Conservation (phyloP, 1,139 yeast genomes). For the Sugiyamaella pinicola region DNA sequence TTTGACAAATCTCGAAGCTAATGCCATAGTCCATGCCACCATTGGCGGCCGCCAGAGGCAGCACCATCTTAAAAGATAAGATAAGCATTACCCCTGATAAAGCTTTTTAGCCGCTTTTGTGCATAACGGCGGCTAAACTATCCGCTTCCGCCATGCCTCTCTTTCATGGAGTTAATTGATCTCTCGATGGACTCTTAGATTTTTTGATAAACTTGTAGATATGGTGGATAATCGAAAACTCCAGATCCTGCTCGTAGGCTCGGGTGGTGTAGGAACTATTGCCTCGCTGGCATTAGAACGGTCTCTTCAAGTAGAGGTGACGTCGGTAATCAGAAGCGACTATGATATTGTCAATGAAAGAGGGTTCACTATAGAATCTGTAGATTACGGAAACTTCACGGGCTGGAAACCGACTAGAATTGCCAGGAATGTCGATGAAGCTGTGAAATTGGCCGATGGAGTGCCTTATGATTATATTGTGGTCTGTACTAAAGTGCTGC, state of each 20-base stretch:
- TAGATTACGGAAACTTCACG: conserved; percentile 58
- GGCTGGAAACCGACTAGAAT: conserved; percentile 55
- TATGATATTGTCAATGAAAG: conserved; percentile 53
- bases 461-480: conserved; percentile 64
- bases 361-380: conserved; percentile 64
- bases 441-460: conserved; percentile 44
- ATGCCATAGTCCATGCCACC: too few species aligned
- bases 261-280: conserved; percentile 76
- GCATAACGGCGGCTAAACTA: conserved; percentile 1
- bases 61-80: background rate
- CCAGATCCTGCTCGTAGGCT: conserved; percentile 53
- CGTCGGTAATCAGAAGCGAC: conserved; percentile 66
- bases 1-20: too few species aligned
- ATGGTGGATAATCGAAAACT: conserved; percentile 6
- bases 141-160: background rate
- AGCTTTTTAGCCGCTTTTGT: background rate
- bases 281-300: conserved; percentile 62
- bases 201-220: background rate
- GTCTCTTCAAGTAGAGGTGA: conserved; percentile 54
- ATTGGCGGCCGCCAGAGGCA: too few species aligned
- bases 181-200: too few species aligned
- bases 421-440: conserved; percentile 48
- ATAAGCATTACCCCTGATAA: background rate
- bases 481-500: conserved; percentile 72
- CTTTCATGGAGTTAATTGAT: too few species aligned